Evolutionary conservation across 495 filamentous ascomycete genomes (phyloP), one percentile per base, ranked within the genome.

Genomic region (Bombardia bombarda): DNA sequence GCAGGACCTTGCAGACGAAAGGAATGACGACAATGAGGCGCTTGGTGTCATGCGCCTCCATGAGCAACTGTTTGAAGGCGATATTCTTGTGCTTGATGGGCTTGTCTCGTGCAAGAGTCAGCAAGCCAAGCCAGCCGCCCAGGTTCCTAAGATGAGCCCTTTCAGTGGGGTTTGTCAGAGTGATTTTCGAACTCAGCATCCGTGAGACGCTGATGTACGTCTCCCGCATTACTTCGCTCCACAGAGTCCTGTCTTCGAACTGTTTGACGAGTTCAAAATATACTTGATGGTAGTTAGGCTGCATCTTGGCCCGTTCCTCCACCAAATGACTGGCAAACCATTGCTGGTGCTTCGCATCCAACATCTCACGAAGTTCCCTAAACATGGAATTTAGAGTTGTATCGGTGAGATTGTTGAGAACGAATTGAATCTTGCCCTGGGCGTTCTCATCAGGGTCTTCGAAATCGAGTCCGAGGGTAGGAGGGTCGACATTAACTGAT

Each of bases 251-350:
- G 53, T 88, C 78, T 44, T 82, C 75, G 56, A 96, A 90, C 44
- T 84, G 80, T 33, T 84, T 82, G 32, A 99, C 74, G 18, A 99
- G 75, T 46, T 93, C 84, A 23, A 97, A 76, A 58, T 97, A 99
- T 4, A 97, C 78, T 23, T 82, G 69, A 44, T 99, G 92, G 59
- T 87, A 95, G 55, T 97, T 99, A 4, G 90, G 89, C 56, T 99
- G 89, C 67, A 92, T 75, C 65, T 95, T 97, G 9, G 92, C 93
- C 12, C 90, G 87, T 59, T 94, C 85, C 53, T 95, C 90, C 9
- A 99, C 92, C n/a, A 99, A 67, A 57, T 95, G 93, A 14, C 77
- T 78, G 7, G 92, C 92, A 52, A 99, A 97, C 92, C 92, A 99
- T 57, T 92, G 86, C 53, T 90, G 83, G 56, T 95, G 83, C 43